Evolutionary conservation across 2,329 filamentous ascomycete genomes (phyloP).

Genomic region (Cadophora malorum): DNA sequence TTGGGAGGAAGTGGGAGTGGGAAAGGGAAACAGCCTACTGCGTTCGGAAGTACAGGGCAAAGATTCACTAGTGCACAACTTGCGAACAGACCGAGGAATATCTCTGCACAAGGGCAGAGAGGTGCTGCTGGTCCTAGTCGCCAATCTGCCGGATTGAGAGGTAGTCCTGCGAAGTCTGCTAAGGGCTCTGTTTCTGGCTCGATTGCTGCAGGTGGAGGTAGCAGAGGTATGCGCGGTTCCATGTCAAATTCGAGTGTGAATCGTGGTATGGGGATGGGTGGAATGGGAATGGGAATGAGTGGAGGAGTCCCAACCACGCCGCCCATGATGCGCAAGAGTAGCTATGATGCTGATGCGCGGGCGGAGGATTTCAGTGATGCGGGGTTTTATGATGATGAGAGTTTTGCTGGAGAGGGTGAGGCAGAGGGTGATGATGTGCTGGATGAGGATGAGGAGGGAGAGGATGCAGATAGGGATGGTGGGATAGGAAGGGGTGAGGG

Average conservation of each 20-base stretch:
- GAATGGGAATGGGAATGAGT: slow-evolving; percentile 36
- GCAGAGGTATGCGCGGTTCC: background rate
- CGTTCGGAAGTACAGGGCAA: slow-evolving; percentile 65
- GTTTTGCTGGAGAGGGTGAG: slow-evolving; percentile 31
- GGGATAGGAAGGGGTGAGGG: no score
- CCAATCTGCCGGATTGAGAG: slow-evolving; percentile 29
- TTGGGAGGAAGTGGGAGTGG: slow-evolving; percentile 34
- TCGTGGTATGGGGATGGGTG: slow-evolving; percentile 35
- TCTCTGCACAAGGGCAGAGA: slow-evolving; percentile 44
- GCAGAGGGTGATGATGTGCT: slow-evolving; percentile 34
- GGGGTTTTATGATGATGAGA: slow-evolving; percentile 46
- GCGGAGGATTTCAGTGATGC: slow-evolving; percentile 55
- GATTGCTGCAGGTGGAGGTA: no score
- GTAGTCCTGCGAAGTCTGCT: slow-evolving; percentile 47
- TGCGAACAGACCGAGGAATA: slow-evolving; percentile 45
- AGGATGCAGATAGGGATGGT: no score
- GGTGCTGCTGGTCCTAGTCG: background rate
- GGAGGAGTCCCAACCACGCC: slow-evolving; percentile 55
- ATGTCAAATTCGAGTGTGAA: background rate
- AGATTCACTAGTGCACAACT: slow-evolving; percentile 60
- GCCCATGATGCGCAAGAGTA: slow-evolving; percentile 64
- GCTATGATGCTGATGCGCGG: slow-evolving; percentile 67
- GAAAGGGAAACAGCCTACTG: slow-evolving; percentile 57
- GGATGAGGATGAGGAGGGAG: background rate
- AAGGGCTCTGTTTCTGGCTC: background rate